Base-by-base conservation (phyloP, 495 filamentous ascomycete species). In the Annulohypoxylon maeteangense region DNA sequence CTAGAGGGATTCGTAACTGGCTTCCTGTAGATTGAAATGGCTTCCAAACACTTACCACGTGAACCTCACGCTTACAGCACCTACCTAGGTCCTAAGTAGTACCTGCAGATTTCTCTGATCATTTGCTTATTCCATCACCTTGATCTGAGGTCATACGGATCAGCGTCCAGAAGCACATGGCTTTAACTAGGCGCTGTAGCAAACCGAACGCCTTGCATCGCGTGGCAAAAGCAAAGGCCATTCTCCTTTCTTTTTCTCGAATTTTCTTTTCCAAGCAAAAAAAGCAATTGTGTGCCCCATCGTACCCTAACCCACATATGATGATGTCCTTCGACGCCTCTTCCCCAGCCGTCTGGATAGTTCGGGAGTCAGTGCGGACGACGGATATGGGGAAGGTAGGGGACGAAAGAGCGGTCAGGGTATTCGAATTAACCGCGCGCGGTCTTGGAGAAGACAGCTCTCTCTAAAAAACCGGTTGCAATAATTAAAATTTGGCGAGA, bases 341-440 rank as follows among this genome's bases (percentile, higher is more conserved):
- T 42, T 45, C 38, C 61, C 55, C 44, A 57, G 54, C 44, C 32
- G 20, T 60, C 45, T 27, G 20, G 23, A 54, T 57, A 32, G 6
- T 32, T 27, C 44, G 27, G 50, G 31, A 54, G 50, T 29, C 14
- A 54, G n/a, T 34, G 55, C 55, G 54, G 62, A 58, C 31, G 12
- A 18, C 44, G 42, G 54, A 42, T 32, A 57, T 36, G 51, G 29
- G 31, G 51, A 34, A 34, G 34, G n/a, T n/a, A n/a, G n/a, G n/a
- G n/a, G 54, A n/a, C 42, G 14, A 65, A 71, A 71, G 48, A 65
- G 68, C 68, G 68, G 68, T 71, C 68, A 71, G 65, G 40, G 48
- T n/a, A 44, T 34, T 22, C 29, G 32, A 65, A 16, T 14, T 34
- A 8, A 36, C 20, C 31, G 14, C 23, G 44, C n/a, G n/a, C 45